Conservation (phyloP, 768 basidiomycete species). For the Nidularia pulvinata region DNA sequence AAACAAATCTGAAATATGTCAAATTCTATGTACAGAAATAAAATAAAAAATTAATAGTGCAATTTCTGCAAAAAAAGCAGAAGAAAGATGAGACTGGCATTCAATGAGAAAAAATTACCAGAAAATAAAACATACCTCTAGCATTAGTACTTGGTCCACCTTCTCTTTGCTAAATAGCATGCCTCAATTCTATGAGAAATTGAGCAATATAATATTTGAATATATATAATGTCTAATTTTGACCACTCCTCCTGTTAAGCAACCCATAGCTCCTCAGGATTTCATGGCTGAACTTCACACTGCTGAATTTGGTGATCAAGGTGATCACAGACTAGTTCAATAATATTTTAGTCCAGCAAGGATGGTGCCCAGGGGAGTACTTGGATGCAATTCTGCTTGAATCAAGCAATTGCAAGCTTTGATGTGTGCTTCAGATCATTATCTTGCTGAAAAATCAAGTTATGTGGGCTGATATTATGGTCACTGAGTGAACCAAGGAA, state of each 20-base stretch:
- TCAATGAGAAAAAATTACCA: too few species aligned
- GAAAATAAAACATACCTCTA: too few species aligned
- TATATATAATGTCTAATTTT: conserved; percentile 7
- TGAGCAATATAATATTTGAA: conserved; percentile 10
- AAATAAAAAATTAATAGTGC: too few species aligned
- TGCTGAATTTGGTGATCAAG: conserved; percentile 3
- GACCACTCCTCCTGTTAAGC: conserved; percentile 24
- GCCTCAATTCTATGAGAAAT: conserved; percentile 13
- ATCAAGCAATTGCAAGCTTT: conserved; percentile 20
- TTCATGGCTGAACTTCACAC: not conserved
- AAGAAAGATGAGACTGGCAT: too few species aligned
- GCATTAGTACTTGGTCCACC: conserved; percentile 19
- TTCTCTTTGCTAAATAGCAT: conserved; percentile 13
- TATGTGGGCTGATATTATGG: conserved; percentile 4
- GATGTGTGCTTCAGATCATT: conserved; percentile 34
- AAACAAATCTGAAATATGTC: too few species aligned
- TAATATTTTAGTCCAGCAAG: conserved; percentile 28
- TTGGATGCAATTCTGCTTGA: conserved; percentile 18
- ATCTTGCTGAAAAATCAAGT: conserved; percentile 29
- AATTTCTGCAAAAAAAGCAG: too few species aligned
- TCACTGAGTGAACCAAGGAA: conserved; percentile 17
- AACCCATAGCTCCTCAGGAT: conserved; percentile 16
- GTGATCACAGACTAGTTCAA: conserved; percentile 24
- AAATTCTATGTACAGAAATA: too few species aligned
- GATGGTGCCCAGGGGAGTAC: conserved; percentile 22